Conservation (phyloP, 106 monocot genomes). For the Platanthera zijinensis region DNA sequence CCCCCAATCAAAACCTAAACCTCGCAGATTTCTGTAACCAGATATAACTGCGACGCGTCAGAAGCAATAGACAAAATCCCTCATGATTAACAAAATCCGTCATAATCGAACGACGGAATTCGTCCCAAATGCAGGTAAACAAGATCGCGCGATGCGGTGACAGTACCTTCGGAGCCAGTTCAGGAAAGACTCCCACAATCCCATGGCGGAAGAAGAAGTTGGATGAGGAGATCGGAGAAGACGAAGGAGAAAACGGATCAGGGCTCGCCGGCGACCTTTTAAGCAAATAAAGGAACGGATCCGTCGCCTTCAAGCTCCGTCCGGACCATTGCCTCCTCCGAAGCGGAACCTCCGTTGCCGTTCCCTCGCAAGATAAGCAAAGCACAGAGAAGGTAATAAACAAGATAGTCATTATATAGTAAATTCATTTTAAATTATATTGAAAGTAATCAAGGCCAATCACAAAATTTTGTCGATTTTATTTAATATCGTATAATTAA, state of each 20-base stretch:
- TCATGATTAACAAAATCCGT: background rate
- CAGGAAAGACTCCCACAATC: slow-evolving; percentile 74
- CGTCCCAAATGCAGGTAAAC: background rate
- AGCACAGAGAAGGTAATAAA: background rate
- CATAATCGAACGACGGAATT: background rate
- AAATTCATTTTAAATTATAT: background rate
- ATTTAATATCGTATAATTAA: no score
- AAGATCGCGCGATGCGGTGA: background rate
- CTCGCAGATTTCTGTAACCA: background rate
- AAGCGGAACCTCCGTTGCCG: background rate
- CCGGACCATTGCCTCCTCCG: background rate
- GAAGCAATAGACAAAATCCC: background rate
- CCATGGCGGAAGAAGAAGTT: slow-evolving; percentile 33
- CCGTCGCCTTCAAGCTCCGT: background rate
- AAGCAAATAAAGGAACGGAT: background rate
- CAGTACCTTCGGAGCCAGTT: slow-evolving; percentile 75
- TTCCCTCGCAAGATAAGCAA: background rate
- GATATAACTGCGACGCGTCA: background rate
- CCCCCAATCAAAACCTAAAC: background rate
- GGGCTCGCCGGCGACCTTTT: background rate
- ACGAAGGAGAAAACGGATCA: background rate
- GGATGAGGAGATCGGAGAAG: background rate
- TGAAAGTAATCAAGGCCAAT: background rate
- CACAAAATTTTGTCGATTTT: no score
- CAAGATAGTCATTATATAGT: no score